Evolutionary conservation across 2,329 filamentous ascomycete species (phyloP).

Genomic region (Aspergillus fischeri): DNA sequence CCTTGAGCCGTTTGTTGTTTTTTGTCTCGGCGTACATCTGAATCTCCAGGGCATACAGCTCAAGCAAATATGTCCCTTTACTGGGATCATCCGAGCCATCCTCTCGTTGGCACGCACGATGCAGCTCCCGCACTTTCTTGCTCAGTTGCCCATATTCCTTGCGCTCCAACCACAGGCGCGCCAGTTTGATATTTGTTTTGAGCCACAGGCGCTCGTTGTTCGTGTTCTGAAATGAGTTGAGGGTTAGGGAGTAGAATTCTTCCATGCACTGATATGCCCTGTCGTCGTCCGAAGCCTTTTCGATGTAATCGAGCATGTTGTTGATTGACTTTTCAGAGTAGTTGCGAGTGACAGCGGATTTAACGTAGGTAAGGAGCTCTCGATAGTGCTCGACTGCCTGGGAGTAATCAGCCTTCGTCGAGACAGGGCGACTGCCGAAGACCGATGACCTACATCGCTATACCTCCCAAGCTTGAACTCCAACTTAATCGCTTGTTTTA

Average conservation of each 20-base stretch:
- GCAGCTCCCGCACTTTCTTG: conserved; percentile 81
- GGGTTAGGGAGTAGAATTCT: conserved; percentile 87
- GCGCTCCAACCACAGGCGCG: conserved; percentile 83
- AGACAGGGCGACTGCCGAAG: neutral
- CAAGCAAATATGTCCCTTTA: conserved; percentile 93
- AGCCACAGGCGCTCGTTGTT: conserved; percentile 97
- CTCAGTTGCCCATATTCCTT: conserved; percentile 79
- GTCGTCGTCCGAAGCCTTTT: conserved; percentile 75
- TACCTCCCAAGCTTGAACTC: conserved; percentile 92
- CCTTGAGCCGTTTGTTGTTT: conserved; percentile 96
- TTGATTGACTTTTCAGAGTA: conserved; percentile 99
- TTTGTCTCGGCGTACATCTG: conserved; percentile 97
- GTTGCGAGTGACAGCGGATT: conserved; percentile 92
- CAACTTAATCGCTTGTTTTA: conserved; percentile 97
- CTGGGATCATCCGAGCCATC: conserved; percentile 80
- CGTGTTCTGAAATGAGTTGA: conserved; percentile 91
- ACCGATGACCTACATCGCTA: conserved; percentile 59
- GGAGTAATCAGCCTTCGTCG: conserved; percentile 1
- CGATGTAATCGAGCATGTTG: conserved; percentile 97
- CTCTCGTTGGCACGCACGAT: conserved; percentile 79
- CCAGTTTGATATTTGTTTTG: conserved; percentile 97
- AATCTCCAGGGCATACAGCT: conserved; percentile 95
- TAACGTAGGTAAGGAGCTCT: conserved; percentile 95
- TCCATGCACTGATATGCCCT: conserved; percentile 81
- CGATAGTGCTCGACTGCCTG: conserved; percentile 89